A percentile compares a stretch with the other conserved stretches of the same genome.
Evolutionary conservation across 2,329 filamentous ascomycete species (phyloP).

Genomic region (Epicoccum sorghinum): DNA sequence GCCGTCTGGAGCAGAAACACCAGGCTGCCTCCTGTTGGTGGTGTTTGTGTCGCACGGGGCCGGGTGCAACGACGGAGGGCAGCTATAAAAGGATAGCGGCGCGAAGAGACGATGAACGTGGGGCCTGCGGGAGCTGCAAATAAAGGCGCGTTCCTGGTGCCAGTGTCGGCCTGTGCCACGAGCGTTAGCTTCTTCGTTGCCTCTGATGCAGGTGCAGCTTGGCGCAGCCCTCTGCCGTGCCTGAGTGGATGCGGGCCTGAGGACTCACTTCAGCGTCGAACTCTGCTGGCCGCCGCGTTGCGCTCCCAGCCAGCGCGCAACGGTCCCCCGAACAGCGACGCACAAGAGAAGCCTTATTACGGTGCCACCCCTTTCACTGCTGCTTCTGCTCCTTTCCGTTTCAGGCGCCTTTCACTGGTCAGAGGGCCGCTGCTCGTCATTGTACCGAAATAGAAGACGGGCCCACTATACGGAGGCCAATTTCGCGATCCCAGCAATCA

Average conservation of each 20-base stretch:
- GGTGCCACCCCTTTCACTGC: too few relatives aligned
- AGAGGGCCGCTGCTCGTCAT: slow-evolving; percentile 11
- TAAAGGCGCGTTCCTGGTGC: neutral
- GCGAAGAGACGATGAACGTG: slow-evolving; percentile 1
- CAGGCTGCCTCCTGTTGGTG: slow-evolving; percentile 1
- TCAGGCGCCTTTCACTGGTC: slow-evolving; percentile 7
- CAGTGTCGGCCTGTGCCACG: neutral
- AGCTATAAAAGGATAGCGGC: slow-evolving; percentile 6
- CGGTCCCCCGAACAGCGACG: neutral
- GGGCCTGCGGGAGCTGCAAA: slow-evolving; percentile 6
- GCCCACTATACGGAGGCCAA: slow-evolving; percentile 8
- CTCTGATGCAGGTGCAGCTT: slow-evolving; percentile 2
- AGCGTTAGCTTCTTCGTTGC: neutral
- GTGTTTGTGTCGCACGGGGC: slow-evolving; percentile 1
- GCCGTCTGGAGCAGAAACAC: slow-evolving; percentile 1
- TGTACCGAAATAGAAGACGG: slow-evolving; percentile 15
- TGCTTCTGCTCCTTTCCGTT: neutral
- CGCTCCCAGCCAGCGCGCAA: neutral
- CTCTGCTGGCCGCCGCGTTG: neutral
- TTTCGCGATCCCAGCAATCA: slow-evolving; percentile 26
- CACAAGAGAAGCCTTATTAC: neutral
- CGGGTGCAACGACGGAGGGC: slow-evolving; percentile 3
- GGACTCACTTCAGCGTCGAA: neutral
- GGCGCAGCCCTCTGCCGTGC: slow-evolving; percentile 1
- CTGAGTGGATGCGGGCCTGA: neutral